Conservation (phyloP, 345 rosid genomes). For the Hypericum androsaemum region DNA sequence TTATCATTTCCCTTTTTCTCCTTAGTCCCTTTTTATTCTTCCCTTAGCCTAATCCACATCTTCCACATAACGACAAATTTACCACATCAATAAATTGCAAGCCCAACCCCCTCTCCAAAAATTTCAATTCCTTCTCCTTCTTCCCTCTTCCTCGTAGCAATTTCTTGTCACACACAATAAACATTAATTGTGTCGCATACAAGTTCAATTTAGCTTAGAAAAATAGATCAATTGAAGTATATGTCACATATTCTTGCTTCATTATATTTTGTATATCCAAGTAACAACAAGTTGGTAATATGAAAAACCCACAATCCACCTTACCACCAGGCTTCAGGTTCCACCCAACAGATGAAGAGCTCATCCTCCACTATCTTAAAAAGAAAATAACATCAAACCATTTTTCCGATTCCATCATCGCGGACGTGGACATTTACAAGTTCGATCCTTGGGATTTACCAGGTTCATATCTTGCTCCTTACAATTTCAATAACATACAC, state of each 20-base stretch:
- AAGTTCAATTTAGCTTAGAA: too few relatives aligned
- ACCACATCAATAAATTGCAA: conserved; percentile 51
- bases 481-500: not conserved
- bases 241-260: too few relatives aligned
- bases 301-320: conserved; percentile 55
- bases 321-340: conserved; percentile 96
- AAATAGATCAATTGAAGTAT: too few relatives aligned
- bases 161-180: too few relatives aligned
- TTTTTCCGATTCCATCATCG: conserved; percentile 72
- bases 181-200: too few relatives aligned
- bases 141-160: conserved; percentile 5
- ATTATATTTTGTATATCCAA: too few relatives aligned
- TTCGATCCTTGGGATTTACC: conserved; percentile 94
- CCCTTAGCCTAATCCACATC: conserved; percentile 27
- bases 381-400: conserved; percentile 55
- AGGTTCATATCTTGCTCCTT: conserved; percentile 22
- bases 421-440: conserved; percentile 91
- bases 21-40: not conserved
- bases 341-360: conserved; percentile 97
- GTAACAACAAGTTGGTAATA: conserved; percentile 14
- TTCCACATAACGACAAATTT: conserved; percentile 45
- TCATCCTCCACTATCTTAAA: conserved; percentile 77
- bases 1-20: too few relatives aligned
- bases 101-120: conserved; percentile 39
- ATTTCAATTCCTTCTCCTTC: conserved; percentile 42